phyloP scores from a whole-genome alignment of 768 basidiomycete genomes.

The Cystobasidium ongulense region DNA sequence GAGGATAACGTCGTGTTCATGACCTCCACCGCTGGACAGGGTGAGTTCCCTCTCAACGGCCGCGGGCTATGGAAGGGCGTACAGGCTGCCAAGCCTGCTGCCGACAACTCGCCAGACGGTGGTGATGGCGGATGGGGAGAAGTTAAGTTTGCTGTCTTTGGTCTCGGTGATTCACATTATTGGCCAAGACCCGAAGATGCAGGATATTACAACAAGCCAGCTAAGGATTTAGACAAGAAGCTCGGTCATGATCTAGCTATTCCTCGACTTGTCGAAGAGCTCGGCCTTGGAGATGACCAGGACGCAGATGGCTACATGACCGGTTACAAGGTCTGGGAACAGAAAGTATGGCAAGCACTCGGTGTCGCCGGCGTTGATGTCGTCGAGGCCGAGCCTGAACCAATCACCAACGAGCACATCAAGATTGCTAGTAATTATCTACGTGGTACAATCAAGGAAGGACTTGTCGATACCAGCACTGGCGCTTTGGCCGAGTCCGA shows the following conservation, averaged over 20 bases:
- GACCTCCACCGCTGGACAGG: slow-evolving; percentile 90
- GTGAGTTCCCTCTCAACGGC: slow-evolving; percentile 95
- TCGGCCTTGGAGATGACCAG: slow-evolving; percentile 93
- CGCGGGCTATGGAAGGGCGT: slow-evolving; percentile 78
- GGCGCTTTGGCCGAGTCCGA: slow-evolving; percentile 87
- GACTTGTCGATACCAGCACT: slow-evolving; percentile 72
- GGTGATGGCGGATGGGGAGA: slow-evolving; percentile 49
- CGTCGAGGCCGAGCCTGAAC: slow-evolving; percentile 83
- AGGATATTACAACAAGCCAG: slow-evolving; percentile 96
- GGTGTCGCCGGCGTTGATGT: slow-evolving; percentile 85
- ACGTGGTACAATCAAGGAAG: slow-evolving; percentile 89
- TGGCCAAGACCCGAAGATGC: slow-evolving; percentile 95
- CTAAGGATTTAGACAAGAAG: slow-evolving; percentile 76
- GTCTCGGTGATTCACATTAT: slow-evolving; percentile 96
- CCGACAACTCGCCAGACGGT: slow-evolving; percentile 33
- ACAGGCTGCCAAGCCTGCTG: slow-evolving; percentile 51
- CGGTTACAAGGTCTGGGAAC: slow-evolving; percentile 95
- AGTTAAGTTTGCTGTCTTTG: slow-evolving; percentile 71
- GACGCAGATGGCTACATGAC: slow-evolving; percentile 93
- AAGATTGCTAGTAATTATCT: slow-evolving; percentile 90
- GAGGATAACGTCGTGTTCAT: slow-evolving; percentile 72
- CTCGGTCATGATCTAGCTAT: slow-evolving; percentile 67
- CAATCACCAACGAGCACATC: slow-evolving; percentile 98
- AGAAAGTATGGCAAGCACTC: slow-evolving; percentile 81
- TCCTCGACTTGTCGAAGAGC: slow-evolving; percentile 57